phyloP scores from a whole-genome alignment of 1,284 basidiomycete species.

The Fistulinella staudtii region DNA sequence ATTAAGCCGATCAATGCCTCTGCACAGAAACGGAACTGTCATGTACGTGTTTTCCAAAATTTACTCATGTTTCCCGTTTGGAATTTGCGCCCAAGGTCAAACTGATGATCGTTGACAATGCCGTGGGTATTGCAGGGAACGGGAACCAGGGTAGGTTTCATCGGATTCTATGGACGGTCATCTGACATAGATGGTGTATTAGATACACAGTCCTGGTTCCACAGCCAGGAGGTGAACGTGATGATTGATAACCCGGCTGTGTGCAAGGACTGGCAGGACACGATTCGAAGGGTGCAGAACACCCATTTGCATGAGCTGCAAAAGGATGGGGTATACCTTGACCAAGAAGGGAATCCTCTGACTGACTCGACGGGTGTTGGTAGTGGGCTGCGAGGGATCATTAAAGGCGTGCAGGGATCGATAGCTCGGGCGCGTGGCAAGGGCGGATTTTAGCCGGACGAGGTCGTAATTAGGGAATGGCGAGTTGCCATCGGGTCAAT shows the following conservation, averaged over 20 bases:
- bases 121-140: constrained; percentile 67
- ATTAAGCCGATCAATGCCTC: constrained; percentile 69
- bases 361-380: constrained; percentile 34
- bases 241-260: constrained; percentile 65
- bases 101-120: constrained; percentile 69
- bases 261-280: constrained; percentile 62
- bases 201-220: constrained; percentile 77
- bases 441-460: constrained; percentile 30
- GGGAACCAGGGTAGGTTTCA: constrained; percentile 53
- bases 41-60: constrained; percentile 33
- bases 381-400: constrained; percentile 27
- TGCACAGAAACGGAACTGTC: constrained; percentile 74
- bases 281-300: constrained; percentile 65
- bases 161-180: not conserved
- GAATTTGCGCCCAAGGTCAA: constrained; percentile 45
- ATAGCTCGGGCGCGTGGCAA: constrained; percentile 34
- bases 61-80: not conserved
- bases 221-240: constrained; percentile 75
- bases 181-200: constrained; percentile 3
- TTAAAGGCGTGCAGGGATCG: constrained; percentile 34
- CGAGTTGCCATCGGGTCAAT: not conserved
- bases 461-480: too few relatives aligned
- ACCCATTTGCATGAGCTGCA: constrained; percentile 61
- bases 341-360: constrained; percentile 44
- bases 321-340: constrained; percentile 67